phyloP scores from a whole-genome alignment of 176 grass and related monocot genomes.

The Melocanna baccifera region DNA sequence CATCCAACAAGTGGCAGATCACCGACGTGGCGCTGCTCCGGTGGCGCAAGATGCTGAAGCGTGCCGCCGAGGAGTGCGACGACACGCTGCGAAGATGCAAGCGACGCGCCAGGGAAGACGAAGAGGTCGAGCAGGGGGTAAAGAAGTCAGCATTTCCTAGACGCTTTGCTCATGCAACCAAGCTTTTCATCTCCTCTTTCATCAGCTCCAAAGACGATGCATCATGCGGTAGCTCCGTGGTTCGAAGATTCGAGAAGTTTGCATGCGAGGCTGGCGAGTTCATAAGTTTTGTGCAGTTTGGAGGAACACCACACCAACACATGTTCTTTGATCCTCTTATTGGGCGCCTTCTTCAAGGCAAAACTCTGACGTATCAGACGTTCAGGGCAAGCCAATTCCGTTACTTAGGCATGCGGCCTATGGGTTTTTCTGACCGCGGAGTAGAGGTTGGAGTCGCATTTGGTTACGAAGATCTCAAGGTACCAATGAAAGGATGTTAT shows the following conservation, averaged over 20 bases:
- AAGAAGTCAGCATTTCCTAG: background rate
- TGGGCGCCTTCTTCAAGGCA: background rate
- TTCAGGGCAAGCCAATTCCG: no score
- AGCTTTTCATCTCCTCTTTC: background rate
- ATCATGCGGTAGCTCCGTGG: background rate
- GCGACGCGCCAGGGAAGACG: background rate
- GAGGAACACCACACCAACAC: background rate
- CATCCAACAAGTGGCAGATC: background rate
- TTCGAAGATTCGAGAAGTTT: conserved; percentile 1
- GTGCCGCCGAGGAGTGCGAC: background rate
- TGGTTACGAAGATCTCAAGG: background rate
- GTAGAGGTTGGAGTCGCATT: background rate
- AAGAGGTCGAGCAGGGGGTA: background rate
- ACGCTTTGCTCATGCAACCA: background rate
- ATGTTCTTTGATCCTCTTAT: conserved; percentile 7
- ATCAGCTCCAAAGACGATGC: background rate
- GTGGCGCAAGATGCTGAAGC: conserved; percentile 16
- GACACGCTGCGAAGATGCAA: background rate
- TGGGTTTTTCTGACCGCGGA: background rate
- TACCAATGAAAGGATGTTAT: no score
- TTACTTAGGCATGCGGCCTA: background rate
- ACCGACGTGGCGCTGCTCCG: background rate
- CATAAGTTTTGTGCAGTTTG: background rate
- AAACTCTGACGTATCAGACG: background rate
- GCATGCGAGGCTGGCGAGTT: background rate